Percentiles rank a stretch among this genome's conserved stretches.
phyloP scores from a whole-genome alignment of 1,139 yeast species.

The Oligophagozyma castellii region DNA sequence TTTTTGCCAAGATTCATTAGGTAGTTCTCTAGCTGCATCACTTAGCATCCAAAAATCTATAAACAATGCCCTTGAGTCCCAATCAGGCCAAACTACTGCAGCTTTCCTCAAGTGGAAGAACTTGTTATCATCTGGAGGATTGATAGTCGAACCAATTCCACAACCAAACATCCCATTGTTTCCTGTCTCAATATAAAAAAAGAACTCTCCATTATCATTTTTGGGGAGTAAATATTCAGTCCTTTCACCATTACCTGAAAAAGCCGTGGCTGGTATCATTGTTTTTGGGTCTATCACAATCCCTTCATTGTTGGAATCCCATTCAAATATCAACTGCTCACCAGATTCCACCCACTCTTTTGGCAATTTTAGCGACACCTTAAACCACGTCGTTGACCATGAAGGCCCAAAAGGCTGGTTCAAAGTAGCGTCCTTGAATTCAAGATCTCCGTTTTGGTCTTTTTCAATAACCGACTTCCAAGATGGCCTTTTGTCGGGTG shows the following conservation, averaged over 20 bases:
- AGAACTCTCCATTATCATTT: conserved; percentile 21
- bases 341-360: conserved; percentile 36
- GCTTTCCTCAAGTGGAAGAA: conserved; percentile 55
- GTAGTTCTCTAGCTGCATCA: conserved; percentile 82
- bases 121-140: conserved; percentile 56
- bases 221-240: conserved; percentile 57
- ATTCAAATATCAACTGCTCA: conserved; percentile 52
- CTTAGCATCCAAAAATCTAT: conserved; percentile 81
- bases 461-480: conserved; percentile 51
- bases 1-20: conserved; percentile 66
- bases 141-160: conserved; percentile 46
- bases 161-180: conserved; percentile 94
- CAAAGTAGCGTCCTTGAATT: conserved; percentile 37
- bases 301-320: conserved; percentile 86
- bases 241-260: conserved; percentile 85
- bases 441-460: conserved; percentile 23
- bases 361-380: conserved; percentile 51
- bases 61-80: conserved; percentile 62
- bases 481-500: conserved; percentile 44
- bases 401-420: conserved; percentile 87
- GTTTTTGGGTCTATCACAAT: conserved; percentile 46
- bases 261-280: conserved; percentile 68
- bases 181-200: conserved; percentile 73
- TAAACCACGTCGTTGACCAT: conserved; percentile 96
- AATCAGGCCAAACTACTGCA: conserved; percentile 69